Evolutionary conservation across 2,329 filamentous ascomycete species (phyloP).

Genomic region (Alternaria arbusti): DNA sequence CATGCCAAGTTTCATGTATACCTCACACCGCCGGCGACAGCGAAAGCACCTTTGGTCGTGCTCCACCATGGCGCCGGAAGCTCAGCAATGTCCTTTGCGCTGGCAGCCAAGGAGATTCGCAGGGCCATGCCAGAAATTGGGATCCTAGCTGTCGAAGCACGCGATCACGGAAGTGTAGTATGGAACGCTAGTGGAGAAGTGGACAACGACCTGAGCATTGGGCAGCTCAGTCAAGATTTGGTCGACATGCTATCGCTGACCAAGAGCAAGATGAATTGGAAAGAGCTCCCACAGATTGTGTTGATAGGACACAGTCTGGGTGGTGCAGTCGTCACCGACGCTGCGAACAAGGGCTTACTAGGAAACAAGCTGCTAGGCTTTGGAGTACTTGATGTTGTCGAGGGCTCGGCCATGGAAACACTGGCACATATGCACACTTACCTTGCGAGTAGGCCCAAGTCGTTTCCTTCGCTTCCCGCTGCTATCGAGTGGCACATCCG

Average conservation of each 20-base stretch:
- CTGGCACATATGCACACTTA: constrained; percentile 94
- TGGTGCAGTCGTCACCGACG: constrained; percentile 86
- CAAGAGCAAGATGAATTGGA: constrained; percentile 73
- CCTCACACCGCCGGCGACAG: constrained; percentile 73
- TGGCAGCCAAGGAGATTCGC: constrained; percentile 77
- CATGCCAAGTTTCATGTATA: constrained; percentile 81
- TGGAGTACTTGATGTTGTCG: constrained; percentile 91
- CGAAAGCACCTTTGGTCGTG: constrained; percentile 82
- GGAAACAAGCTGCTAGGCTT: constrained; percentile 78
- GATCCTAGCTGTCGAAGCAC: constrained; percentile 82
- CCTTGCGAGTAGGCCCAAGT: constrained; percentile 77
- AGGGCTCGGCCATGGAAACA: constrained; percentile 93
- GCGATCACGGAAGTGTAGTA: constrained; percentile 79
- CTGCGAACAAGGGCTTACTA: constrained; percentile 72
- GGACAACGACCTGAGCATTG: constrained; percentile 71
- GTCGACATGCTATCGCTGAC: constrained; percentile 72
- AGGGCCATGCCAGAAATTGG: constrained; percentile 80
- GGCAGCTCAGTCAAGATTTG: constrained; percentile 76
- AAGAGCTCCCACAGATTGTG: constrained; percentile 73
- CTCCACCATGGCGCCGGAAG: constrained; percentile 95
- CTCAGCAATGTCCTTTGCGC: constrained; percentile 88
- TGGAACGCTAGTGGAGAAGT: constrained; percentile 44
- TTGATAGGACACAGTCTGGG: constrained; percentile 93
- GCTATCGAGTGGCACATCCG: constrained; percentile 95
- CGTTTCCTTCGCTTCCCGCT: constrained; percentile 77